A percentile compares a stretch with the other conserved stretches of the same genome.
These are phyloP conservation scores for Fraxinus platypoda DNA, from an alignment of 305 asterid species.

Conservation along the genomic window DNA sequence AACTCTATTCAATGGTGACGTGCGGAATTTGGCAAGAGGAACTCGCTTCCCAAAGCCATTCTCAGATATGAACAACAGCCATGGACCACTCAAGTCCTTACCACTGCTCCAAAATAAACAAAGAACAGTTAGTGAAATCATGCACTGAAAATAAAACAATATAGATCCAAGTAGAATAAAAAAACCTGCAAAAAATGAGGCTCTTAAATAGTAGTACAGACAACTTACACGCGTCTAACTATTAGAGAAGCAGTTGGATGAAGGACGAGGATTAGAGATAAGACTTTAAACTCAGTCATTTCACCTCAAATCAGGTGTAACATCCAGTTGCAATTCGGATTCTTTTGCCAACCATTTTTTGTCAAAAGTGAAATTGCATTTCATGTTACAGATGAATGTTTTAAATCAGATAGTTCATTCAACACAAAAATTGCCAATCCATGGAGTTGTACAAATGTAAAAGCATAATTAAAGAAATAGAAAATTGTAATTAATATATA, in stretches of 20 bases:
- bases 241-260: conserved; percentile 4
- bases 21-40: conserved; percentile 78
- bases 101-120: conserved; percentile 37
- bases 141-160: not conserved
- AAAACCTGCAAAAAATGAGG: not conserved
- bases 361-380: not conserved
- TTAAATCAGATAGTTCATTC: conserved; percentile 6
- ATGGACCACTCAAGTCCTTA: conserved; percentile 69
- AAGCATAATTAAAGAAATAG: not conserved
- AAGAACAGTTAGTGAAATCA: conserved; percentile 11
- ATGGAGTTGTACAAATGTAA: not conserved
- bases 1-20: conserved; percentile 61
- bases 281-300: conserved; percentile 9
- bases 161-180: not conserved
- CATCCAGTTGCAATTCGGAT: not conserved
- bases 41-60: conserved; percentile 93
- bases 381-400: not conserved
- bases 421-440: not conserved
- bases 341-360: not conserved
- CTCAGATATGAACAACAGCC: conserved; percentile 93
- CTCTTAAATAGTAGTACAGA: not conserved
- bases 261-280: not conserved
- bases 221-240: not conserved
- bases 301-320: conserved; percentile 1
- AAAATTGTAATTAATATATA: not conserved